phyloP scores from a whole-genome alignment of 768 basidiomycete genomes.

The Rhodotorula paludigena region DNA sequence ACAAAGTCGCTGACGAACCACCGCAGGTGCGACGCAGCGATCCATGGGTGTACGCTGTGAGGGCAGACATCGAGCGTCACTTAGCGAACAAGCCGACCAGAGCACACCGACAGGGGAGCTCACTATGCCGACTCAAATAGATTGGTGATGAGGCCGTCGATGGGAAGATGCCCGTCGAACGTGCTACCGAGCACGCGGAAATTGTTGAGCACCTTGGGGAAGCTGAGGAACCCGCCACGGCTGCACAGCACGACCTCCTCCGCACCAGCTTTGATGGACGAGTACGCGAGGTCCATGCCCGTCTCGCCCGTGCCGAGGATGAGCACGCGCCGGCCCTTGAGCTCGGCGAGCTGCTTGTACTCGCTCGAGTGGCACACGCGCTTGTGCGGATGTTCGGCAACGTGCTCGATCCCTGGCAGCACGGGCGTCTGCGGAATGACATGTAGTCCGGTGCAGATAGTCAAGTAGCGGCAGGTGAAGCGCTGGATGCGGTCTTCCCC shows the following conservation, averaged over 20 bases:
- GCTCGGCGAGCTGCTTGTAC: conserved; percentile 55
- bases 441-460: conserved; percentile 58
- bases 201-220: conserved; percentile 58
- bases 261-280: conserved; percentile 53
- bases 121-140: conserved; percentile 53
- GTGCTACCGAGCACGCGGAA: conserved; percentile 55
- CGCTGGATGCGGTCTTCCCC: conserved; percentile 3
- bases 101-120: no score
- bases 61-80: no score
- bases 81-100: neutral
- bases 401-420: conserved; percentile 54
- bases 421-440: conserved; percentile 55
- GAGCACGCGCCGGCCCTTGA: conserved; percentile 54
- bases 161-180: conserved; percentile 50
- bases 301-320: conserved; percentile 62
- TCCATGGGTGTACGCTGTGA: conserved; percentile 56
- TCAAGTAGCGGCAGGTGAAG: conserved; percentile 44
- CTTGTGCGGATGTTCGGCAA: conserved; percentile 4
- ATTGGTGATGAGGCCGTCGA: conserved; percentile 56
- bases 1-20: conserved; percentile 58
- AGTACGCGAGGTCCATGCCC: conserved; percentile 58
- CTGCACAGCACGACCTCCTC: conserved; percentile 57
- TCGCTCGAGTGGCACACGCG: conserved; percentile 54
- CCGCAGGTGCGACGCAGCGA: conserved; percentile 55
- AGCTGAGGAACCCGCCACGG: conserved; percentile 58